Conservation (phyloP, 2,329 filamentous ascomycete species). For the Aspergillus phoenicis region DNA sequence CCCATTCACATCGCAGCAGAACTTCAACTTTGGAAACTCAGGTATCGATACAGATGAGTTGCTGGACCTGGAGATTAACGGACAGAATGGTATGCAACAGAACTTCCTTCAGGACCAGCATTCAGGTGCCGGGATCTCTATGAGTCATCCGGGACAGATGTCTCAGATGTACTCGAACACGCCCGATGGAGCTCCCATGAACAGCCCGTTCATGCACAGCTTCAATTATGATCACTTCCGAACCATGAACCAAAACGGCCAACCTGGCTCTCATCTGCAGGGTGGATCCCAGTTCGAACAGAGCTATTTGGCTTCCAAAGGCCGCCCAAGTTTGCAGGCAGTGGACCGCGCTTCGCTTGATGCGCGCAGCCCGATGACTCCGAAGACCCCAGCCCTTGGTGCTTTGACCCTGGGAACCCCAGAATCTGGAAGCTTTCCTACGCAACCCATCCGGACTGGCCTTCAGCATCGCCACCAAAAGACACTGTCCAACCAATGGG, state of each 20-base stretch:
- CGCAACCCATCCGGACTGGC: constrained; percentile 74
- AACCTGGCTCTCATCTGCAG: constrained; percentile 38
- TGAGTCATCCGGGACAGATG: constrained; percentile 69
- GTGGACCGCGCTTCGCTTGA: constrained; percentile 75
- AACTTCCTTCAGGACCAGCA: constrained; percentile 56
- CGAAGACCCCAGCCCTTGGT: constrained; percentile 77
- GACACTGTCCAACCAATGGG: constrained; percentile 85
- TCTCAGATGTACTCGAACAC: constrained; percentile 82
- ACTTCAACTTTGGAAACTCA: constrained; percentile 76
- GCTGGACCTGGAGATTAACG: constrained; percentile 61
- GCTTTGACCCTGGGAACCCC: constrained; percentile 71
- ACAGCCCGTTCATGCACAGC: constrained; percentile 81
- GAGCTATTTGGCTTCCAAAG: constrained; percentile 62
- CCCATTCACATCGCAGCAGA: constrained; percentile 65
- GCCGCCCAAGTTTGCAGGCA: constrained; percentile 61
- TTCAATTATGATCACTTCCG: constrained; percentile 80
- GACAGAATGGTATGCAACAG: constrained; percentile 41
- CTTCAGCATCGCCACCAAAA: constrained; percentile 71
- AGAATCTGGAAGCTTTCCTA: constrained; percentile 71
- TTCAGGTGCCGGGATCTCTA: constrained; percentile 55
- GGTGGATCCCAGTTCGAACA: constrained; percentile 53
- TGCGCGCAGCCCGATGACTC: constrained; percentile 78
- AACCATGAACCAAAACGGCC: constrained; percentile 60
- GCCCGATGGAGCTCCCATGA: constrained; percentile 86
- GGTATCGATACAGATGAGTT: constrained; percentile 87